Evolutionary conservation across 257 asterid genomes (phyloP).

Genomic region (Solanum verrucosum): DNA sequence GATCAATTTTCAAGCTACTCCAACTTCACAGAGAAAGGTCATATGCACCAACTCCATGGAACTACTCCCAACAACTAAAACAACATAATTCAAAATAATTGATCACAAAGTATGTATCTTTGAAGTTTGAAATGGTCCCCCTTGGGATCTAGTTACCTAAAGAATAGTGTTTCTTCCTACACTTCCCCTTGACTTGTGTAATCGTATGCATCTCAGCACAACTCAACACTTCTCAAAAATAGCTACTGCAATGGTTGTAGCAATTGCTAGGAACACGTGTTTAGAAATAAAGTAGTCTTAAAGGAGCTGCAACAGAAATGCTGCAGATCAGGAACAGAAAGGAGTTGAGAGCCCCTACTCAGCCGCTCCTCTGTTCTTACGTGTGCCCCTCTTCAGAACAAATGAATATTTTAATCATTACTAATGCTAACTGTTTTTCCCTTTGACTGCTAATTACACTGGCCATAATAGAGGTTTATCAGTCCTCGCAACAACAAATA

Average conservation of each 20-base stretch:
- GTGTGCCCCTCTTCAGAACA: neutral
- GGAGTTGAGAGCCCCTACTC: neutral
- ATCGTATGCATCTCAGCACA: neutral
- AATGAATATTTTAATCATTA: neutral
- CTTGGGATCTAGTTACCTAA: neutral
- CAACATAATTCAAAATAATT: neutral
- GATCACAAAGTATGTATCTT: neutral
- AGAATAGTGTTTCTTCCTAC: neutral
- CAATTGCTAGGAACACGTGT: neutral
- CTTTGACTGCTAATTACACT: neutral
- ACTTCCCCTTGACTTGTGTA: neutral
- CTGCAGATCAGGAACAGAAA: neutral
- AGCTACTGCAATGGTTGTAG: neutral
- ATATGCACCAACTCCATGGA: neutral
- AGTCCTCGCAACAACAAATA: neutral
- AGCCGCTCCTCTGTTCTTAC: neutral
- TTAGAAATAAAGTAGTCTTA: neutral
- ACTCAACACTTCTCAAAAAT: neutral
- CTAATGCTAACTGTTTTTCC: neutral
- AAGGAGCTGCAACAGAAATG: neutral
- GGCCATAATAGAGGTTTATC: neutral
- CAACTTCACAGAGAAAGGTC: neutral
- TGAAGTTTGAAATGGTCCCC: neutral
- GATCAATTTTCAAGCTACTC: neutral
- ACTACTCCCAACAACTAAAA: neutral